These are phyloP conservation scores for Pyrenula aspistea DNA, from an alignment of 495 filamentous ascomycete genomes.

Conservation along the genomic window DNA sequence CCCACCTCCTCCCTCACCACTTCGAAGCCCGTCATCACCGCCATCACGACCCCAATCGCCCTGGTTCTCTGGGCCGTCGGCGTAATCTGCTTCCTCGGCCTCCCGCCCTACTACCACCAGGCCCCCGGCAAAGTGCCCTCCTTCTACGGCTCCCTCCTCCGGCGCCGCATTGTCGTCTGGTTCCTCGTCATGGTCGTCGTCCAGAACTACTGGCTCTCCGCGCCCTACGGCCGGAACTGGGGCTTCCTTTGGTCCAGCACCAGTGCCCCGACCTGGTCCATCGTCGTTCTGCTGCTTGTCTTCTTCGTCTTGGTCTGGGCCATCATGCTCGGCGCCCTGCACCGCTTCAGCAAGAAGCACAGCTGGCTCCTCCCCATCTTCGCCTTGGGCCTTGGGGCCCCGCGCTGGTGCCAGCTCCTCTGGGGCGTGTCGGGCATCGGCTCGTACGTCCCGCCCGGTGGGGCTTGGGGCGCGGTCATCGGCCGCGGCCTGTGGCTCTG, in stretches of 20 bases:
- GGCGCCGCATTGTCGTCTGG: constrained; percentile 40
- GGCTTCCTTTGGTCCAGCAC: constrained; percentile 42
- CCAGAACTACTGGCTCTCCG: constrained; percentile 55
- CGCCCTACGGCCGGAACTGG: constrained; percentile 53
- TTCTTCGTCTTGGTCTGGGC: constrained; percentile 53
- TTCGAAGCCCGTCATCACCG: constrained; percentile 20
- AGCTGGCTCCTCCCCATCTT: constrained; percentile 57
- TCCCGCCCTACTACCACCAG: constrained; percentile 50
- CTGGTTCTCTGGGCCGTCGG: constrained; percentile 41
- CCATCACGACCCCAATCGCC: constrained; percentile 36
- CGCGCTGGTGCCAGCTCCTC: constrained; percentile 54
- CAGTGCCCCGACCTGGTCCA: constrained; percentile 38
- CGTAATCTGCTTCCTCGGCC: constrained; percentile 36
- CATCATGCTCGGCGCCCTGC: constrained; percentile 32
- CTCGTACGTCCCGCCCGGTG: constrained; percentile 46
- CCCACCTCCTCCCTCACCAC: constrained; percentile 10
- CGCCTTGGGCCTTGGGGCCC: constrained; percentile 49
- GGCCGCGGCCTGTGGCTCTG: constrained; percentile 51
- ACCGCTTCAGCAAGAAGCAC: constrained; percentile 37
- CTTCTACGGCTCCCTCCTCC: constrained; percentile 40
- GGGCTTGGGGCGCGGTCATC: constrained; percentile 33
- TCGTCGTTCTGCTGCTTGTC: constrained; percentile 37
- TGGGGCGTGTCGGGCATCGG: constrained; percentile 49
- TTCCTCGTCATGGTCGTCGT: constrained; percentile 46
- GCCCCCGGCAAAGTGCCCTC: constrained; percentile 21